phyloP scores from a whole-genome alignment of 768 basidiomycete species.

The Auricularia heimuer region DNA sequence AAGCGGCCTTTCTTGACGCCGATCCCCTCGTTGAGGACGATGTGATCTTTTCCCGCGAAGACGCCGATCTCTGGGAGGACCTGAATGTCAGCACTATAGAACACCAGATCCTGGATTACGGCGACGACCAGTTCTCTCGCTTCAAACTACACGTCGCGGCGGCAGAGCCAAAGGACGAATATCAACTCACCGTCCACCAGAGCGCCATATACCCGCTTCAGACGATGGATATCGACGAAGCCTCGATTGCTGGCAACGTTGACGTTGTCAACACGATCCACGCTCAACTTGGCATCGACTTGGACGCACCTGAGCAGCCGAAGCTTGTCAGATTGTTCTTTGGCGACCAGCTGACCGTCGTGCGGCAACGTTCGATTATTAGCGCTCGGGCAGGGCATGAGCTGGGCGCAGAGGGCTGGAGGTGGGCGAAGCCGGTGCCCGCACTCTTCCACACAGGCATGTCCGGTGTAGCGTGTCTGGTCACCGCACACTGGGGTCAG shows the following conservation, averaged over 20 bases:
- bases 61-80: neutral
- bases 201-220: slow-evolving; percentile 22
- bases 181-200: slow-evolving; percentile 23
- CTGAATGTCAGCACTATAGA: neutral
- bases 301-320: neutral
- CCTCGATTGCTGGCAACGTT: slow-evolving; percentile 24
- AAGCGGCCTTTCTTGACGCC: neutral
- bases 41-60: neutral
- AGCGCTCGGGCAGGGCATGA: slow-evolving; percentile 11
- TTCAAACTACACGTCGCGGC: slow-evolving; percentile 16
- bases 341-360: slow-evolving; percentile 14
- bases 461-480: slow-evolving; percentile 20
- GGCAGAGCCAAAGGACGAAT: slow-evolving; percentile 11
- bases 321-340: slow-evolving; percentile 12
- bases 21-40: neutral
- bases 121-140: slow-evolving; percentile 20
- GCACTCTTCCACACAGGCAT: slow-evolving; percentile 33
- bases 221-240: slow-evolving; percentile 29
- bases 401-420: slow-evolving; percentile 3
- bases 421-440: slow-evolving; percentile 16
- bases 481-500: slow-evolving; percentile 26
- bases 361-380: slow-evolving; percentile 10
- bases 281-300: slow-evolving; percentile 16
- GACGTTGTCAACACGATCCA: slow-evolving; percentile 23
- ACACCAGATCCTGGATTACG: slow-evolving; percentile 19